Percentiles rank a stretch among this genome's conserved stretches.
Evolutionary conservation across 768 basidiomycete genomes (phyloP).

Genomic region (Daedaleopsis nitida): DNA sequence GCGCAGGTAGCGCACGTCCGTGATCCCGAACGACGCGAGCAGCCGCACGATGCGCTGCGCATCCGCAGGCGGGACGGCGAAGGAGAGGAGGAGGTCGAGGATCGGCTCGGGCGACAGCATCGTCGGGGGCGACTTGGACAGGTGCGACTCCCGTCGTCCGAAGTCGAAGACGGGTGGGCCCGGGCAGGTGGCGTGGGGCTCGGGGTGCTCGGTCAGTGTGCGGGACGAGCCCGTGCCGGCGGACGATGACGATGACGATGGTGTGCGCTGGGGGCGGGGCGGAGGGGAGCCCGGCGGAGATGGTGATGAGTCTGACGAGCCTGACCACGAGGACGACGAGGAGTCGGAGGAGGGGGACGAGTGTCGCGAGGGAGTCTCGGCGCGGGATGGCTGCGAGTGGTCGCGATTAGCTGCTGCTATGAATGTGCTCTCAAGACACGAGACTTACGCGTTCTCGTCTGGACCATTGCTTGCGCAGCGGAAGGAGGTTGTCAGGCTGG

Average conservation of each 20-base stretch:
- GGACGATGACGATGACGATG: too few species aligned
- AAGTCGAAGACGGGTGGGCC: not conserved
- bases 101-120: not conserved
- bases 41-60: constrained; percentile 11
- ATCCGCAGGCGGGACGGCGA: not conserved
- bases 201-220: not conserved
- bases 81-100: not conserved
- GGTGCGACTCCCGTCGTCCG: too few species aligned
- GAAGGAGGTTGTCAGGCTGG: too few species aligned
- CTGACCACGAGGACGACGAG: not conserved
- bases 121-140: not conserved
- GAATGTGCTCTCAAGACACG: too few species aligned
- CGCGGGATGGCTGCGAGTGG: too few species aligned
- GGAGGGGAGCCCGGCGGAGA: too few species aligned
- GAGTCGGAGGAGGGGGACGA: not conserved
- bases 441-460: too few species aligned
- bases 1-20: not conserved
- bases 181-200: not conserved
- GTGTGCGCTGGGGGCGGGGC: too few species aligned
- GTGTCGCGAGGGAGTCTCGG: too few species aligned
- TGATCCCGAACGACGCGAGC: constrained; percentile 1
- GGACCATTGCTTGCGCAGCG: too few species aligned
- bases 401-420: too few species aligned
- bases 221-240: too few species aligned
- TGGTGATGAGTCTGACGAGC: not conserved